A percentile compares a stretch with the other conserved stretches of the same genome.
Conservation (phyloP, 768 basidiomycete genomes). For the Boletus tylopilopsis region DNA sequence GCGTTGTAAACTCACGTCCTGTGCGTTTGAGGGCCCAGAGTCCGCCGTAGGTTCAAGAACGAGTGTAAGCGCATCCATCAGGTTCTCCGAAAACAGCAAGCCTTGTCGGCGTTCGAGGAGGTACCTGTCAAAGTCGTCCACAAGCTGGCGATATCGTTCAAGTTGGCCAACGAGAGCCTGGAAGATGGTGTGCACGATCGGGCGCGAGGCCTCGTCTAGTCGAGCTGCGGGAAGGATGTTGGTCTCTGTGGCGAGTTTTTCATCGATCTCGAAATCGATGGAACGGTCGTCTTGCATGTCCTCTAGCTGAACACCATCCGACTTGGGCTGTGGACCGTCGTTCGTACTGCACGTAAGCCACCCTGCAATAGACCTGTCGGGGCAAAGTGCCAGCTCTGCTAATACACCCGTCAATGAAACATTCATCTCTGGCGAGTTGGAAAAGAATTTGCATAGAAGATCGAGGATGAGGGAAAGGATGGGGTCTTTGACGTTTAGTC, state of each 20-base stretch:
- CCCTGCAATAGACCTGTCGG: slow-evolving; percentile 79
- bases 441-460: slow-evolving; percentile 73
- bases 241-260: slow-evolving; percentile 55
- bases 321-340: slow-evolving; percentile 31
- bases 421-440: slow-evolving; percentile 82
- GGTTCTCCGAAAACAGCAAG: slow-evolving; percentile 85
- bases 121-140: slow-evolving; percentile 80
- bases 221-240: slow-evolving; percentile 60
- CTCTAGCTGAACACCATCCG: slow-evolving; percentile 19
- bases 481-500: slow-evolving; percentile 75
- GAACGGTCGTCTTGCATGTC: slow-evolving; percentile 78
- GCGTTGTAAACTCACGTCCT: slow-evolving; percentile 33
- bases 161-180: slow-evolving; percentile 78
- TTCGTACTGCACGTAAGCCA: slow-evolving; percentile 75
- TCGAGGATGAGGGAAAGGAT: slow-evolving; percentile 69
- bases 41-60: slow-evolving; percentile 61
- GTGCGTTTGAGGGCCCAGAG: slow-evolving; percentile 25
- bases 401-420: slow-evolving; percentile 83
- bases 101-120: slow-evolving; percentile 85
- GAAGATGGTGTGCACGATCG: slow-evolving; percentile 78
- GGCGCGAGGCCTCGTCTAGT: slow-evolving; percentile 68
- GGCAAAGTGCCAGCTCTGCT: slow-evolving; percentile 78
- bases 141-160: slow-evolving; percentile 69
- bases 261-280: slow-evolving; percentile 70
- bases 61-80: slow-evolving; percentile 82